Evolutionary conservation across 192 early-diverging fungal genomes (phyloP).

Genomic region (Backusella westeae): DNA sequence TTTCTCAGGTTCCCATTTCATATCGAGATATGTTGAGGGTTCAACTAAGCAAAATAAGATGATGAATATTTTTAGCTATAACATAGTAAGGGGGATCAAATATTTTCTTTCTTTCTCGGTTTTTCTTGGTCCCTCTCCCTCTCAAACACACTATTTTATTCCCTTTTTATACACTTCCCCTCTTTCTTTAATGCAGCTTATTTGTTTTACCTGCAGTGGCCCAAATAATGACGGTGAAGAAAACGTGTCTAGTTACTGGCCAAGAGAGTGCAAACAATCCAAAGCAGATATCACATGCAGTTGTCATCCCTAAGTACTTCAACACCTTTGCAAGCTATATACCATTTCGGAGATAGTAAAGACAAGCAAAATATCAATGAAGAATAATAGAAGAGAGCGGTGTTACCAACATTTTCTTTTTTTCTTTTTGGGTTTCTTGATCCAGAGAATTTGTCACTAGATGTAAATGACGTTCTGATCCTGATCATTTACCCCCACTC

Average conservation of each 20-base stretch:
- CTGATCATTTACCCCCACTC: background rate
- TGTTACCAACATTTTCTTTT: background rate
- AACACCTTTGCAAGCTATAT: conserved; percentile 72
- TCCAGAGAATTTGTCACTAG: background rate
- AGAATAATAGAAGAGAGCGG: background rate
- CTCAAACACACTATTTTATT: background rate
- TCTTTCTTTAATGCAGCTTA: background rate
- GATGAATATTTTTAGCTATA: background rate
- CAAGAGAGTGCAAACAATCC: conserved; percentile 74
- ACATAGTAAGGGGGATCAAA: background rate
- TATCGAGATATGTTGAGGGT: conserved; percentile 49
- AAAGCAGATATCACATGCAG: conserved; percentile 71
- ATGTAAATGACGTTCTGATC: background rate
- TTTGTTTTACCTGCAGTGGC: conserved; percentile 38
- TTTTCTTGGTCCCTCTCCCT: background rate
- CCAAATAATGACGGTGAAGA: conserved; percentile 67
- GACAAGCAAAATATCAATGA: background rate
- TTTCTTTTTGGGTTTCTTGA: background rate
- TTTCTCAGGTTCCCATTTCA: conserved; percentile 55
- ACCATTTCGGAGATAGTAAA: background rate
- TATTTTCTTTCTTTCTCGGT: background rate
- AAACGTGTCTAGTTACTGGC: conserved; percentile 75
- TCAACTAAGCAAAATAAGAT: conserved; percentile 26
- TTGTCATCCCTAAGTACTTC: conserved; percentile 63
- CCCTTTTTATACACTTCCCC: background rate